Conservation (phyloP, 2,329 filamentous ascomycete genomes). For the Microcyclosporella mali region DNA sequence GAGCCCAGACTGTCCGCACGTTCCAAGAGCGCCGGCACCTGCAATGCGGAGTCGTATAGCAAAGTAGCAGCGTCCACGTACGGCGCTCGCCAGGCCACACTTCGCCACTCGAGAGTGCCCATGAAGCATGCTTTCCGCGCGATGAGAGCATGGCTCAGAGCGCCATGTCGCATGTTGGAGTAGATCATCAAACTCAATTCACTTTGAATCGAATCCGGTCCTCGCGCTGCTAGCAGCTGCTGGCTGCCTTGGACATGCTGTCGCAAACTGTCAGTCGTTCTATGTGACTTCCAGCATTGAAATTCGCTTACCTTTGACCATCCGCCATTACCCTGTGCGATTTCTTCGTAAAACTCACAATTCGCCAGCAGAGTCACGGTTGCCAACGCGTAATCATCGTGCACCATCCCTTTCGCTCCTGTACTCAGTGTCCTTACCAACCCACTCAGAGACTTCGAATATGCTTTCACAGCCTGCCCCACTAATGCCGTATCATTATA, state of each 20-base stretch:
- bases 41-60: slow-evolving; percentile 28
- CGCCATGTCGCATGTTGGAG: slow-evolving; percentile 24
- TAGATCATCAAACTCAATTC: slow-evolving; percentile 25
- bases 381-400: slow-evolving; percentile 27
- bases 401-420: slow-evolving; percentile 9
- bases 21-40: slow-evolving; percentile 26
- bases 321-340: slow-evolving; percentile 22
- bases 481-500: slow-evolving; percentile 23
- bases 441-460: slow-evolving; percentile 21
- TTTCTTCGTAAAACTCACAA: slow-evolving; percentile 30
- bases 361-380: slow-evolving; percentile 25
- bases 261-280: background rate
- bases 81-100: slow-evolving; percentile 20
- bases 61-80: slow-evolving; percentile 19
- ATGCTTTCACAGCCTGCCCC: slow-evolving; percentile 20
- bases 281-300: too few relatives aligned
- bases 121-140: slow-evolving; percentile 25
- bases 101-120: slow-evolving; percentile 25
- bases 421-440: slow-evolving; percentile 17
- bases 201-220: slow-evolving; percentile 21
- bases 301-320: slow-evolving; percentile 11
- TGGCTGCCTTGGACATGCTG: slow-evolving; percentile 26
- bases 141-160: slow-evolving; percentile 23
- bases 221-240: slow-evolving; percentile 26
- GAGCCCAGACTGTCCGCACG: slow-evolving; percentile 20